phyloP scores from a whole-genome alignment of 1,139 yeast species.

The Magnusiomyces tetraspermus region DNA sequence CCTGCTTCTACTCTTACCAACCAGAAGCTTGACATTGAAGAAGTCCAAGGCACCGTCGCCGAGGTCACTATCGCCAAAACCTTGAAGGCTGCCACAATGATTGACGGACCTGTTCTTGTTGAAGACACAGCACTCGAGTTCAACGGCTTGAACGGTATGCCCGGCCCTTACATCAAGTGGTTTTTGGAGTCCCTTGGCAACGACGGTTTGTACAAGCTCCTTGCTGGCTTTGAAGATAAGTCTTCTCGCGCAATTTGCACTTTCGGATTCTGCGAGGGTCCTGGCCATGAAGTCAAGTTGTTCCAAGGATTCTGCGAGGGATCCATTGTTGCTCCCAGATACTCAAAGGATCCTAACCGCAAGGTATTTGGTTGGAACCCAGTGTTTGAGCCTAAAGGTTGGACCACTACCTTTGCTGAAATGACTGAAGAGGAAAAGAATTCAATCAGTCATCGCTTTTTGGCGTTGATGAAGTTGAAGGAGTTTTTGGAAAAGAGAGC shows the following conservation, averaged over 20 bases:
- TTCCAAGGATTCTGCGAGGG: constrained; percentile 87
- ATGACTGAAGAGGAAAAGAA: constrained; percentile 72
- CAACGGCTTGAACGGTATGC: constrained; percentile 69
- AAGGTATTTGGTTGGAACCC: constrained; percentile 93
- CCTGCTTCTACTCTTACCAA: constrained; percentile 37
- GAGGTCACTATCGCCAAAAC: constrained; percentile 81
- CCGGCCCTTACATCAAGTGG: constrained; percentile 94
- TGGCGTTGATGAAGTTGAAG: constrained; percentile 66
- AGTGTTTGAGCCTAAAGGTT: constrained; percentile 68
- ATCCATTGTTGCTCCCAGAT: constrained; percentile 56
- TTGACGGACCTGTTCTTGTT: constrained; percentile 73
- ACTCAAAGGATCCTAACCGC: constrained; percentile 40
- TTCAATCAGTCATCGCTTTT: constrained; percentile 74
- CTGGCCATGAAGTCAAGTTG: constrained; percentile 56
- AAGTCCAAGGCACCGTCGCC: constrained; percentile 79
- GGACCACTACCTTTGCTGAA: constrained; percentile 71
- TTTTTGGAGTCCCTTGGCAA: constrained; percentile 66
- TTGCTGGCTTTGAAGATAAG: constrained; percentile 73
- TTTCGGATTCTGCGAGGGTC: constrained; percentile 82
- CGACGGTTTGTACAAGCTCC: constrained; percentile 64
- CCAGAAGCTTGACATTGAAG: constrained; percentile 68
- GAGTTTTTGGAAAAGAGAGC: constrained; percentile 37
- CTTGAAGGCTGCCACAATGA: constrained; percentile 53
- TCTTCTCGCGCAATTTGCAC: constrained; percentile 86
- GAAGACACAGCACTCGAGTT: constrained; percentile 93